A percentile compares a stretch with the other conserved stretches of the same genome.
Evolutionary conservation across 768 basidiomycete genomes (phyloP).

Genomic region (Serendipita sp.): DNA sequence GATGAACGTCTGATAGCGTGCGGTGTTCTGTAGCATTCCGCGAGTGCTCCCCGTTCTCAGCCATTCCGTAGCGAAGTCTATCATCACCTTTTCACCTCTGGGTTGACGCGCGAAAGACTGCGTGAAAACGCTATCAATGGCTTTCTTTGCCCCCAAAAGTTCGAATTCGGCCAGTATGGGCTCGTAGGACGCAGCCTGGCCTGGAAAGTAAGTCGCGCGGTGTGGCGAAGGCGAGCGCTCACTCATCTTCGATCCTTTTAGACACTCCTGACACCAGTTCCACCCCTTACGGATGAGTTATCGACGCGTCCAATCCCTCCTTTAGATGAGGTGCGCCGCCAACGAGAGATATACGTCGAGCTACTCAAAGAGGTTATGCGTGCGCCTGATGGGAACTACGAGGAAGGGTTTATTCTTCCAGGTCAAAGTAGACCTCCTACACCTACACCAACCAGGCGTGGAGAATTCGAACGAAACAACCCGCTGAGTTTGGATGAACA

Average conservation of each 20-base stretch:
- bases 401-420: constrained; percentile 44
- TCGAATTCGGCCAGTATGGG: constrained; percentile 25
- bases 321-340: constrained; percentile 24
- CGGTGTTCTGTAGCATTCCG: background rate
- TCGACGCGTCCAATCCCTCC: constrained; percentile 14
- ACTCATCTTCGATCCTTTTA: constrained; percentile 36
- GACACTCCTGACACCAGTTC: constrained; percentile 46
- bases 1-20: constrained; percentile 4
- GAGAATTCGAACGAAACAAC: constrained; percentile 55
- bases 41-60: background rate
- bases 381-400: constrained; percentile 76
- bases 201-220: constrained; percentile 49
- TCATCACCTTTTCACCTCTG: constrained; percentile 33
- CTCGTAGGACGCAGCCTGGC: constrained; percentile 62
- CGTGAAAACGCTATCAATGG: constrained; percentile 40
- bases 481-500: constrained; percentile 66
- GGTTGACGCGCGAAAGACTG: constrained; percentile 28
- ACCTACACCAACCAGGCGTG: constrained; percentile 14
- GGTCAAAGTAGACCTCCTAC: constrained; percentile 25
- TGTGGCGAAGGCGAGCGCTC: constrained; percentile 3
- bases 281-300: constrained; percentile 23
- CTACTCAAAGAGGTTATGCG: constrained; percentile 53
- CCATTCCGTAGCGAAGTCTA: constrained; percentile 24
- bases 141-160: constrained; percentile 36
- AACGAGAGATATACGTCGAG: constrained; percentile 39